phyloP scores from a whole-genome alignment of 2,329 filamentous ascomycete genomes.

The Fusarium gaditjirri region DNA sequence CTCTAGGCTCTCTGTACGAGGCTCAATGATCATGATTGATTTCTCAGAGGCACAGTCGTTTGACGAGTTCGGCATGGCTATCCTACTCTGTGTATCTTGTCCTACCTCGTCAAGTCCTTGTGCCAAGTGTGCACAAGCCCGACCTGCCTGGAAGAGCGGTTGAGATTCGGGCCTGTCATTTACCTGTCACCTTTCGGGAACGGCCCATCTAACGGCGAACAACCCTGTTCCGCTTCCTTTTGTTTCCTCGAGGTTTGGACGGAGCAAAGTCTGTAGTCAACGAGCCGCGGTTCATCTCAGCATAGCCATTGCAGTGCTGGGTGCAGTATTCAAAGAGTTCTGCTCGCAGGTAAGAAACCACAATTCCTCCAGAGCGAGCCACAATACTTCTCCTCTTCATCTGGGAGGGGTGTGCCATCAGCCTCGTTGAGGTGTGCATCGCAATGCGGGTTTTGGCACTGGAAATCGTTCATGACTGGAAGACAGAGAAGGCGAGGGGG shows the following conservation, averaged over 20 bases:
- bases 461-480: conserved; percentile 35
- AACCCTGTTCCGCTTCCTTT: conserved; percentile 30
- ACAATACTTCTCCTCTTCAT: background rate
- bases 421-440: conserved; percentile 30
- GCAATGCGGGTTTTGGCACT: conserved; percentile 11
- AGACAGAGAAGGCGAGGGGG: conserved; percentile 27
- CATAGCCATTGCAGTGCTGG: background rate
- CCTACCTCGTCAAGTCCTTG: conserved; percentile 24
- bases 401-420: conserved; percentile 21
- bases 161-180: conserved; percentile 15
- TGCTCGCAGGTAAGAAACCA: background rate
- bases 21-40: background rate
- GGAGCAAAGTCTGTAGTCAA: background rate
- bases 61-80: conserved; percentile 19
- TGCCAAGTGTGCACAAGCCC: conserved; percentile 22
- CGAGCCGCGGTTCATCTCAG: background rate
- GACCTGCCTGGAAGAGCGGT: conserved; percentile 6
- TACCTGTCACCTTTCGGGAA: conserved; percentile 19
- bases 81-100: conserved; percentile 24
- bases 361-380: background rate
- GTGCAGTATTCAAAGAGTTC: background rate
- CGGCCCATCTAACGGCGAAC: conserved; percentile 13
- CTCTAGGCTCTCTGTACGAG: conserved; percentile 26
- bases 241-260: conserved; percentile 23
- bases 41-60: background rate